Base-by-base conservation (phyloP, 2,329 filamentous ascomycete species). In the Hypoxylon rubiginosum region DNA sequence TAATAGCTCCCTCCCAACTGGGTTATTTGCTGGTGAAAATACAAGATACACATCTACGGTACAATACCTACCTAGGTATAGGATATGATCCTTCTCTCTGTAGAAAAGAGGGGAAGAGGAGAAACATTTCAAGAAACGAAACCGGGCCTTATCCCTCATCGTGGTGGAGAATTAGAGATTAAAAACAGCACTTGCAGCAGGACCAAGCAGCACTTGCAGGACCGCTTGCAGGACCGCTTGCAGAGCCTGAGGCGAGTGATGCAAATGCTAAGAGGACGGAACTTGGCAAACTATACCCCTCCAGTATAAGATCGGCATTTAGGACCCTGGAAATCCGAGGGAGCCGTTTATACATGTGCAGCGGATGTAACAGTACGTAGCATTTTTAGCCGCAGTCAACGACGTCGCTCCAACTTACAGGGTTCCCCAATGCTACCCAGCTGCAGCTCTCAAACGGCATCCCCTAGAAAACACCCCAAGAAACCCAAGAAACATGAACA, bases 401-500 rank as follows among this genome's bases (percentile, higher is more conserved):
- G 46, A 57, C 55, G 24, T 54, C 51, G 21, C 19, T 36, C 21
- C 36, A 4, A 41, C 13, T 19, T n/a, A n/a, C 39, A 43, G 39
- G 39, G n/a, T 43, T 43, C 39, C 39, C 39, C 28, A 56, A 62
- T 62, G 49, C 55, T 56, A 64, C 62, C 32, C 28, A 36, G 55
- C 56, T 66, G 62, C 62, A 66, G 39, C 56, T 63, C 43, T 68
- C 59, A 68, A 68, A 68, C 66, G 62, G n/a, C 39, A 4, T 28
- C 66, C 34, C 66, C 66, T 45, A 66, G 59, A 62, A 57, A 58
- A 56, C 43, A 50, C 24, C 10, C 43, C 43, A 13, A 48, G 19
- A 28, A 28, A 28, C 24, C 8, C 7, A 13, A 19, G n/a, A 9
- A 21, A 46, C 13, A 19, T 10, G 19, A 17, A 8, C 13, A 17